Conservation (phyloP, 2,329 filamentous ascomycete genomes). For the Diaporthe ilicicola region DNA sequence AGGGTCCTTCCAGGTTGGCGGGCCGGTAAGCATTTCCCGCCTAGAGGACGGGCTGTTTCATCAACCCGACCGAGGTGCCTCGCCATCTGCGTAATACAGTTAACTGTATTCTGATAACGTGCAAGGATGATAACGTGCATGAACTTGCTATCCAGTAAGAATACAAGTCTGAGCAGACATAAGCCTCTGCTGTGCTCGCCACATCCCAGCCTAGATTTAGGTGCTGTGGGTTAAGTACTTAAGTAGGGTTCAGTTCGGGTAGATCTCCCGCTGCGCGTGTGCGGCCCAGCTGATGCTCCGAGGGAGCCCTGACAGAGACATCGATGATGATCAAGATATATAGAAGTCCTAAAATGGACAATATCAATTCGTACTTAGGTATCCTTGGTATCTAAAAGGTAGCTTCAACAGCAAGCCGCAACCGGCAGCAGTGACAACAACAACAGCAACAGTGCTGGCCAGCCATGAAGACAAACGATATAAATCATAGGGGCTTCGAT, state of each 20-base stretch:
- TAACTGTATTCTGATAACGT: background rate
- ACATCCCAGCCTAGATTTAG: background rate
- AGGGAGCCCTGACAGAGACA: background rate
- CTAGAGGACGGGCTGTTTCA: background rate
- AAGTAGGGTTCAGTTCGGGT: background rate
- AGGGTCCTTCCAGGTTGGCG: background rate
- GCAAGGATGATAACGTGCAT: conserved; percentile 8
- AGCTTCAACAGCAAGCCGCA: conserved; percentile 24
- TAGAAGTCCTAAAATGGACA: background rate
- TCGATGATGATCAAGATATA: background rate
- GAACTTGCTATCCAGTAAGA: background rate
- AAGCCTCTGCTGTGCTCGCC: background rate
- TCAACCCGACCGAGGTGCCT: background rate
- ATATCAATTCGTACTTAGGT: conserved; percentile 25
- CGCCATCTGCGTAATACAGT: background rate
- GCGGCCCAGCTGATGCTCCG: background rate
- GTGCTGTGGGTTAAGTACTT: too few species aligned
- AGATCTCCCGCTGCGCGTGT: background rate
- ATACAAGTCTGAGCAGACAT: background rate
- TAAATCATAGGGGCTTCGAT: conserved; percentile 21
- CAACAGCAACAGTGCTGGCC: conserved; percentile 13
- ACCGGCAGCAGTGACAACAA: conserved; percentile 16
- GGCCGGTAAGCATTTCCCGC: conserved; percentile 3
- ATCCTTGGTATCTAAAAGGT: conserved; percentile 32
- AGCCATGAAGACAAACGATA: conserved; percentile 20